Base-by-base conservation (phyloP, 2,329 filamentous ascomycete genomes). In the Simplicillium aogashimaense region DNA sequence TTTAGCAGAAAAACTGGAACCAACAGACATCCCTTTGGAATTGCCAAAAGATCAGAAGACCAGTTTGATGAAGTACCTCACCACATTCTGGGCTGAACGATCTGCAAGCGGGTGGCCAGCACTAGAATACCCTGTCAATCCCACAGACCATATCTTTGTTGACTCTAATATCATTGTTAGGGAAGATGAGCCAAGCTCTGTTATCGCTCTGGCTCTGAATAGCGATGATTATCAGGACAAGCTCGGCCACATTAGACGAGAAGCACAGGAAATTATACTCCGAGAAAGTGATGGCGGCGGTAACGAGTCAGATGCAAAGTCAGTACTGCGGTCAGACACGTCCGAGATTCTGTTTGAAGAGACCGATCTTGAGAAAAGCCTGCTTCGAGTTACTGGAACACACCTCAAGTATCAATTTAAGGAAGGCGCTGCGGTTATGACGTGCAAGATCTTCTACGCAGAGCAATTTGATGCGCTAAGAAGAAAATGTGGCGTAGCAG, bases 401-500 rank as follows among this genome's bases (percentile, higher is more conserved):
- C 92, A 98, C 59, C 79, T 95, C 49, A 94, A 94, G 56, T 98
- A 95, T 57, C 87, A 94, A 44, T 98, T 97, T 62, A 82, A 83
- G 20, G 89, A 95, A 57, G 88, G 90, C 0, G 81, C 85, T n/a
- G 90, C 94, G 3, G 86, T 84, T 53, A 94, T 95, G 76, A 83
- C 90, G 37, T 97, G 94, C 69, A 98, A 98, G 63, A 92, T 98
- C 36, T 97, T 98, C 61, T 98, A 94, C 53, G 92, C 92, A 0
- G 92, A 97, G 59, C 92, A 95, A 47, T 98, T 98, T 51, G 92
- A 98, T 61, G 92, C 92, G 3, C 72, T 98, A 31, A 80, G 92
- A 41, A 78, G 86, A 42, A 95, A 95, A 61, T 97, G 90, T 48
- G 90, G 90, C 13, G 84, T 95, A 8, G 81, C 87, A 1, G 89